Evolutionary conservation across 805 yeast genomes (phyloP).

Genomic region (Myxozyma lipomycoides): DNA sequence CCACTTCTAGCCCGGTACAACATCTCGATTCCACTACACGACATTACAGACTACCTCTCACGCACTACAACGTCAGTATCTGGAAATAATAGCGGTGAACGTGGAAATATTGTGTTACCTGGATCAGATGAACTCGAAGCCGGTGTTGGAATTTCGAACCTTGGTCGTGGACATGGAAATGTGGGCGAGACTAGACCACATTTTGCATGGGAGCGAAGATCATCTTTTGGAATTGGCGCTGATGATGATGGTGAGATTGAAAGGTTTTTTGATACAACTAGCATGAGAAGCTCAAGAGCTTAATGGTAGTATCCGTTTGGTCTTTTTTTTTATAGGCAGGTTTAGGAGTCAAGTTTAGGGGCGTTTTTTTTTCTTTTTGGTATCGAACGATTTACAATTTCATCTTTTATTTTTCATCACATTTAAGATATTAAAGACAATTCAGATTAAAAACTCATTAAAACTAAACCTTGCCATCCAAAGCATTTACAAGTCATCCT

Average conservation of each 20-base stretch:
- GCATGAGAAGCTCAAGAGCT: neutral
- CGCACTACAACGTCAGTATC: neutral
- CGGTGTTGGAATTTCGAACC: conserved; percentile 14
- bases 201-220: conserved; percentile 11
- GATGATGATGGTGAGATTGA: conserved; percentile 3
- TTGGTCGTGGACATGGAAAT: conserved; percentile 3
- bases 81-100: neutral
- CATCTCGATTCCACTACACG: conserved; percentile 21
- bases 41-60: conserved; percentile 13
- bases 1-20: conserved; percentile 23
- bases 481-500: neutral
- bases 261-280: conserved; percentile 7
- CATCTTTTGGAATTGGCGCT: neutral
- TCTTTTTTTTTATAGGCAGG: neutral
- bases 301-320: neutral
- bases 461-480: neutral
- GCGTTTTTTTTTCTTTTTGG: too few species aligned
- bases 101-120: neutral
- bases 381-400: neutral
- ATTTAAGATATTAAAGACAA: neutral
- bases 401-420: neutral
- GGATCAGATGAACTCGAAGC: conserved; percentile 11
- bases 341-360: too few species aligned
- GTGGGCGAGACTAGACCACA: conserved; percentile 16
- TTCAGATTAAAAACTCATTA: neutral